Evolutionary conservation across 2,329 filamentous ascomycete genomes (phyloP).

Genomic region (Amesomyces nigricolor): DNA sequence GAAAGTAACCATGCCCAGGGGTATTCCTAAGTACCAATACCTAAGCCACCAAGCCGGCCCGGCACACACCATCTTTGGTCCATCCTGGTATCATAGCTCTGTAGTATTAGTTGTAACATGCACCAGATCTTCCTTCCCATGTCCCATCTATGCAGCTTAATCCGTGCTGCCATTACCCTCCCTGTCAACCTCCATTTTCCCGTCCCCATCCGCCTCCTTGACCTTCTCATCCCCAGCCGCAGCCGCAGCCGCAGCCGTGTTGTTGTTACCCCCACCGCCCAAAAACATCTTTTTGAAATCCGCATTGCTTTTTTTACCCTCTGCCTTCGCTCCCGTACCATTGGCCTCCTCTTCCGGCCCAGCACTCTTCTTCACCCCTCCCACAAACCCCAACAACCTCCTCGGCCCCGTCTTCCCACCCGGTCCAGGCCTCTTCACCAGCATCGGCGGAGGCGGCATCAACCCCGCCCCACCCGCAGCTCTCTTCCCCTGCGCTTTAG

Average conservation of each 20-base stretch:
- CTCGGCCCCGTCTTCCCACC: constrained; percentile 38
- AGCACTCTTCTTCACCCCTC: constrained; percentile 23
- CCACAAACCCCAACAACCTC: constrained; percentile 40
- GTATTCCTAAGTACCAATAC: constrained; percentile 9
- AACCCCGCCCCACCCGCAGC: constrained; percentile 27
- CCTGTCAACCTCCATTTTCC: background rate
- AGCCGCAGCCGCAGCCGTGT: background rate
- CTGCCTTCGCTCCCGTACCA: background rate
- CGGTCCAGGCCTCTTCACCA: constrained; percentile 39
- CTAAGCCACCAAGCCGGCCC: background rate
- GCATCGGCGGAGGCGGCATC: constrained; percentile 40
- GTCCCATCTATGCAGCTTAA: background rate
- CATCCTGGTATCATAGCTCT: constrained; percentile 16
- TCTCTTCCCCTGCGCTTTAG: constrained; percentile 28
- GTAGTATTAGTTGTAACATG: background rate
- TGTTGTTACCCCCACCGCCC: constrained; percentile 5
- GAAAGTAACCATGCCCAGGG: constrained; percentile 10
- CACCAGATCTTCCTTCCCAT: background rate
- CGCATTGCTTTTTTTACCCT: constrained; percentile 27
- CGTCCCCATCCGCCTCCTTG: background rate
- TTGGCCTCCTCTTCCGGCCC: constrained; percentile 24
- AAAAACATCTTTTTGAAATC: constrained; percentile 32
- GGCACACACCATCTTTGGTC: constrained; percentile 1
- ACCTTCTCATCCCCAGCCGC: background rate
- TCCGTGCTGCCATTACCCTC: constrained; percentile 5